Percentiles rank a stretch among this genome's conserved stretches.
phyloP scores from a whole-genome alignment of 495 filamentous ascomycete genomes.

The Hypoxylon perforatum region DNA sequence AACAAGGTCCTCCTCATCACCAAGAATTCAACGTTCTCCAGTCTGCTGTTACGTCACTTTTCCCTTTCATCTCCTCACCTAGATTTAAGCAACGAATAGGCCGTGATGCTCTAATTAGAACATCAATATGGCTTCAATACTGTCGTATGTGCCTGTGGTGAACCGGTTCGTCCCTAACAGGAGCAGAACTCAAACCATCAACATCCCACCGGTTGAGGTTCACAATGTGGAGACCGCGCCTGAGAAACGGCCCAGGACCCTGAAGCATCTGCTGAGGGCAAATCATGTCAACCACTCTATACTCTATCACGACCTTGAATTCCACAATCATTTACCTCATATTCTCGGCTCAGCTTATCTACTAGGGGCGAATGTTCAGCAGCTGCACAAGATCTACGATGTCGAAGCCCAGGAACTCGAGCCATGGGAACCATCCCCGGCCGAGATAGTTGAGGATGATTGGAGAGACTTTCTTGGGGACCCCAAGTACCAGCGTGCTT shows the following conservation, averaged over 20 bases:
- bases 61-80: slow-evolving; percentile 17
- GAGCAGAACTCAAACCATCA: slow-evolving; percentile 57
- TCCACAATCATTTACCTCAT: slow-evolving; percentile 90
- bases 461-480: slow-evolving; percentile 88
- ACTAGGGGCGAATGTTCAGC: slow-evolving; percentile 75
- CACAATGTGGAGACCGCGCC: slow-evolving; percentile 81
- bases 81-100: slow-evolving; percentile 1
- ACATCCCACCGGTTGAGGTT: slow-evolving; percentile 74
- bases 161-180: slow-evolving; percentile 52
- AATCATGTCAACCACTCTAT: slow-evolving; percentile 93
- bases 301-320: slow-evolving; percentile 78
- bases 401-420: slow-evolving; percentile 75
- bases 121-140: slow-evolving; percentile 53
- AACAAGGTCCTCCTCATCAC: slow-evolving; percentile 9
- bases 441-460: slow-evolving; percentile 81
- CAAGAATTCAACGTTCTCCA: neutral
- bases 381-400: slow-evolving; percentile 84
- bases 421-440: slow-evolving; percentile 85
- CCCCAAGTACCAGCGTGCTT: slow-evolving; percentile 85
- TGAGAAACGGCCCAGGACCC: slow-evolving; percentile 80
- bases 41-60: slow-evolving; percentile 20
- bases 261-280: slow-evolving; percentile 88
- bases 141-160: slow-evolving; percentile 61
- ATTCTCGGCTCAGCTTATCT: slow-evolving; percentile 86
- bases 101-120: slow-evolving; percentile 20